Conservation (phyloP, 352 stramenopile species). For the Pythium pectinolyticum region DNA sequence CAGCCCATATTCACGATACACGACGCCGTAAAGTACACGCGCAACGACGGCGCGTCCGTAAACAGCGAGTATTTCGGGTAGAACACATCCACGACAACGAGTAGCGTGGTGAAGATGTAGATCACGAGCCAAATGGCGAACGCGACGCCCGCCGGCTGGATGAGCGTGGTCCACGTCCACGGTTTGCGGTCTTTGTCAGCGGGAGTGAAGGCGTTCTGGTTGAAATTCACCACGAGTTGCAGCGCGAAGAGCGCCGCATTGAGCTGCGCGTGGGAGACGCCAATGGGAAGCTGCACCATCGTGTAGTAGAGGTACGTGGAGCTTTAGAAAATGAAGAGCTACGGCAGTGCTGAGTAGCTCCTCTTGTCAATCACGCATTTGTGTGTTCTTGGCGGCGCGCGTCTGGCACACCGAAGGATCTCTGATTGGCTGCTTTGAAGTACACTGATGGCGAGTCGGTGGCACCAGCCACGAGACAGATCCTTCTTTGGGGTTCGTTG, state of each 20-base stretch:
- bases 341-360: no score
- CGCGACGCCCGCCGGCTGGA: slow-evolving; percentile 52
- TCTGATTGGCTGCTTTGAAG: background rate
- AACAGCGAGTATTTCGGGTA: slow-evolving; percentile 48
- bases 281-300: slow-evolving; percentile 3
- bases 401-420: no score
- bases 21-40: slow-evolving; percentile 49
- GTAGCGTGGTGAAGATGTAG: slow-evolving; percentile 47
- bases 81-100: slow-evolving; percentile 55
- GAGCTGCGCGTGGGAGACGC: slow-evolving; percentile 36
- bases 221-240: slow-evolving; percentile 49
- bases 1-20: slow-evolving; percentile 54
- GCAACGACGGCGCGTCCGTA: slow-evolving; percentile 43
- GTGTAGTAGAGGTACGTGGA: background rate
- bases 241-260: slow-evolving; percentile 57
- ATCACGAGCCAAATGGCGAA: slow-evolving; percentile 77
- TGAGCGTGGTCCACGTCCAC: slow-evolving; percentile 43
- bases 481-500: slow-evolving; percentile 9
- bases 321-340: background rate
- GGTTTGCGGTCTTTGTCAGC: slow-evolving; percentile 29
- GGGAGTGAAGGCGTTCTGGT: slow-evolving; percentile 37
- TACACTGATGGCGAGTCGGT: background rate
- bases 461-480: background rate
- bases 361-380: no score
- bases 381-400: no score